Percentiles rank a stretch among this genome's conserved stretches.
Conservation (phyloP, 345 rosid species). For the Dipteronia dyeriana region DNA sequence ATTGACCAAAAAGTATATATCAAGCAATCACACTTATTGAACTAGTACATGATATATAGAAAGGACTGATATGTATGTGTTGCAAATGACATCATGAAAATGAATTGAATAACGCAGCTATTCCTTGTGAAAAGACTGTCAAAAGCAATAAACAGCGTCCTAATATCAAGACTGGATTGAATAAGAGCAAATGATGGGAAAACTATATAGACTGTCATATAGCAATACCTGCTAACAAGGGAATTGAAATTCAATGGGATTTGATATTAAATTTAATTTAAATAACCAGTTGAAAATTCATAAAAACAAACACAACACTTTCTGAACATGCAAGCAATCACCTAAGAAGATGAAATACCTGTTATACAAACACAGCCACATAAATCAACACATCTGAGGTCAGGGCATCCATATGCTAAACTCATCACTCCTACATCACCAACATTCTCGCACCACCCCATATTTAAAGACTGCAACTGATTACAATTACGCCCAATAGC, state of each 20-base stretch:
- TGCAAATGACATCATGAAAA: neutral
- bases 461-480: constrained; percentile 68
- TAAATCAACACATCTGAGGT: constrained; percentile 74
- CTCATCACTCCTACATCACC: constrained; percentile 82
- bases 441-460: constrained; percentile 96
- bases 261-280: neutral
- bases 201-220: neutral
- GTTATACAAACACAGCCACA: constrained; percentile 85
- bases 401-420: constrained; percentile 89
- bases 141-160: neutral
- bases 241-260: neutral
- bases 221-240: neutral
- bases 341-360: constrained; percentile 44
- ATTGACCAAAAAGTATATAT: neutral
- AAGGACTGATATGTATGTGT: neutral
- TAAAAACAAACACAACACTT: neutral
- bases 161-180: neutral
- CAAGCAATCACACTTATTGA: neutral
- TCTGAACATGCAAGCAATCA: neutral
- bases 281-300: neutral
- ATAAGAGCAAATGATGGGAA: neutral
- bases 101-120: neutral
- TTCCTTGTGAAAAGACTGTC: neutral
- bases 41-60: neutral
- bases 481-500: constrained; percentile 83